Conservation (phyloP, 805 yeast species). For the Yarrowia sp. region DNA sequence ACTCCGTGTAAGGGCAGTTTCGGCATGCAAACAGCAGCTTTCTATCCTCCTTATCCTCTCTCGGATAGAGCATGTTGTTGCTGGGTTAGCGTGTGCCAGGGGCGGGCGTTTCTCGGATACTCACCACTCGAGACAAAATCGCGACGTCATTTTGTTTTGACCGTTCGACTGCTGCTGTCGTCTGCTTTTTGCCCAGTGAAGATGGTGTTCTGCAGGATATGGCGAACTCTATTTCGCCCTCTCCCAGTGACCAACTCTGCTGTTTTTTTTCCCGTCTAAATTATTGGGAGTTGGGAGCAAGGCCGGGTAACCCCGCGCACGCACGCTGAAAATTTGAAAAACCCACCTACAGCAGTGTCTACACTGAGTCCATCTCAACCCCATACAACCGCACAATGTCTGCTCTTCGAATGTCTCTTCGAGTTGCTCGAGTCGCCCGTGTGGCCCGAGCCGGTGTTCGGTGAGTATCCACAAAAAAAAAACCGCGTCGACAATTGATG, state of each 20-base stretch:
- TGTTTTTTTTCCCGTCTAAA: neutral
- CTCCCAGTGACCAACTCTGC: neutral
- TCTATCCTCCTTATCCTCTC: constrained; percentile 80
- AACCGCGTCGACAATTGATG: neutral
- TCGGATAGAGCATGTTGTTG: constrained; percentile 97
- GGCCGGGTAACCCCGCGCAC: constrained; percentile 20
- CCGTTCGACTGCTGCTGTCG: neutral
- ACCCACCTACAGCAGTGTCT: neutral
- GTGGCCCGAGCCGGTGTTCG: constrained; percentile 24
- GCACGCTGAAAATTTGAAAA: constrained; percentile 24
- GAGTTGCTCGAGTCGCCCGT: constrained; percentile 26
- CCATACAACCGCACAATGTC: constrained; percentile 24
- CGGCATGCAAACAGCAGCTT: constrained; percentile 86
- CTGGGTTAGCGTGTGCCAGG: constrained; percentile 36
- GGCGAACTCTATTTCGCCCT: neutral
- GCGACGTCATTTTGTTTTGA: constrained; percentile 53
- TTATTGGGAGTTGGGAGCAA: neutral
- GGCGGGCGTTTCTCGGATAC: constrained; percentile 31
- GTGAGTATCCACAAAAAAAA: neutral
- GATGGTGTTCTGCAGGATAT: constrained; percentile 16
- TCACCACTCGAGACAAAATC: constrained; percentile 86
- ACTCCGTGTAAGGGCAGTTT: constrained; percentile 89
- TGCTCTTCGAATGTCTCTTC: constrained; percentile 26
- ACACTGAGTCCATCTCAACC: constrained; percentile 17
- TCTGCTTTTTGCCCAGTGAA: constrained; percentile 15